Conservation (phyloP, 768 basidiomycete species). For the Termitomyces sp. region DNA sequence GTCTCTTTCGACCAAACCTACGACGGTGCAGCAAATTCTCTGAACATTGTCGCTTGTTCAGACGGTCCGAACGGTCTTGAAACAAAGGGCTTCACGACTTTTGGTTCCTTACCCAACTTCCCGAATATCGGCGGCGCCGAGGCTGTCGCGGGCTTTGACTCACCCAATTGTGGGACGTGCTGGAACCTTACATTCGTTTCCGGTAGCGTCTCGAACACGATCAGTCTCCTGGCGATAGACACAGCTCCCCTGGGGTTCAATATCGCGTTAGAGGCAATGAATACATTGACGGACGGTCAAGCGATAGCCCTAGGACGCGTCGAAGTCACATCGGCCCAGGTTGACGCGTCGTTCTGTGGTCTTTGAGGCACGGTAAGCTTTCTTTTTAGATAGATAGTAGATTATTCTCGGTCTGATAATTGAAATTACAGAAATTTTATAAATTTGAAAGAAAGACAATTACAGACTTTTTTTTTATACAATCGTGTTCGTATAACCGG, state of each 20-base stretch:
- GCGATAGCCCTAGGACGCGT: conserved; percentile 21
- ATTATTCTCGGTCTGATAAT: not conserved
- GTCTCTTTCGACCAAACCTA: conserved; percentile 34
- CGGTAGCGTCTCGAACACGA: conserved; percentile 19
- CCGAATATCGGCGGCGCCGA: conserved; percentile 46
- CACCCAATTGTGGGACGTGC: conserved; percentile 15
- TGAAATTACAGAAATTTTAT: not conserved
- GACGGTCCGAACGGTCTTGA: conserved; percentile 39
- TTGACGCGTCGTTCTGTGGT: conserved; percentile 9
- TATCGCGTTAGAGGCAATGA: conserved; percentile 23
- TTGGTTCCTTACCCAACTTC: conserved; percentile 43
- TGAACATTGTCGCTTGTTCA: conserved; percentile 40
- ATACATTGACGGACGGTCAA: conserved; percentile 24
- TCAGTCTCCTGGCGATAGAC: conserved; percentile 23
- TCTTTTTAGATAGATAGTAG: not conserved
- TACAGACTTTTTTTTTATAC: not conserved
- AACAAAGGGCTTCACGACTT: conserved; percentile 31
- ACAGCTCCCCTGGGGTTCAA: conserved; percentile 13
- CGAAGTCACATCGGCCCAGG: conserved; percentile 10
- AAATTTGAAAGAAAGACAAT: not conserved
- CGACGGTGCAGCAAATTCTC: conserved; percentile 27
- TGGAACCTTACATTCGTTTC: conserved; percentile 31
- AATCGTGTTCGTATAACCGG: not conserved
- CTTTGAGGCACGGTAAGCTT: not conserved
- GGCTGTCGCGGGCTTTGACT: conserved; percentile 40